Conservation (phyloP, 306 rosid genomes). For the Luffa acutangula region DNA sequence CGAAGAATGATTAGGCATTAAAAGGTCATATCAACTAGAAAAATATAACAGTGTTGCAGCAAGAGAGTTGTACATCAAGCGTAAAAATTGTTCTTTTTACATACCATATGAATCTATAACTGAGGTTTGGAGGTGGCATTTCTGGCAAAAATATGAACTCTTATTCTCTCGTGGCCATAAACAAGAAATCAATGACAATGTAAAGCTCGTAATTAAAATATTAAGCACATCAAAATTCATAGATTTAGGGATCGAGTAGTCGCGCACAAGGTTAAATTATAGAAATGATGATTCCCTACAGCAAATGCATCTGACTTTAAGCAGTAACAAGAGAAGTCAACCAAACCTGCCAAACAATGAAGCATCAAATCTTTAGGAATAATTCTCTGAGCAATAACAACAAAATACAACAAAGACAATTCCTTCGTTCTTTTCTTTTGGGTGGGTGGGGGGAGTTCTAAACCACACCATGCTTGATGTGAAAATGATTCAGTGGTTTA, state of each 20-base stretch:
- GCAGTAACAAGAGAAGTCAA: background rate
- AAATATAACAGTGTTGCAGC: background rate
- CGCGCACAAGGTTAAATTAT: conserved; percentile 3
- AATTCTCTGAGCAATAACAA: background rate
- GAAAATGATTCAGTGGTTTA: background rate
- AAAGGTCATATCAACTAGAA: background rate
- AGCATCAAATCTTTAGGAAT: background rate
- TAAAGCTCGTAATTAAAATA: conserved; percentile 1
- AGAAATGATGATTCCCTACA: background rate
- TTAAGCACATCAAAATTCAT: conserved; percentile 6
- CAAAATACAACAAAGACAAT: background rate
- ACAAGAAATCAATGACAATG: conserved; percentile 3
- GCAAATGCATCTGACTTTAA: conserved; percentile 5
- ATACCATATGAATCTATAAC: background rate
- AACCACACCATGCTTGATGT: background rate
- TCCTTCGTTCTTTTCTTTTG: background rate
- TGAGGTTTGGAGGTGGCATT: background rate
- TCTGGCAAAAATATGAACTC: conserved; percentile 9
- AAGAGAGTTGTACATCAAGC: background rate
- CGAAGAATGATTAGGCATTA: background rate
- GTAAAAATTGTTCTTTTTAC: background rate
- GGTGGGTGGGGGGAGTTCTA: background rate
- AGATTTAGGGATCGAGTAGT: background rate
- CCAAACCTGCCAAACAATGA: conserved; percentile 8
- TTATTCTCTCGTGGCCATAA: conserved; percentile 7